Conservation (phyloP, 1,284 basidiomycete species). For the Puccinia brachypodii region DNA sequence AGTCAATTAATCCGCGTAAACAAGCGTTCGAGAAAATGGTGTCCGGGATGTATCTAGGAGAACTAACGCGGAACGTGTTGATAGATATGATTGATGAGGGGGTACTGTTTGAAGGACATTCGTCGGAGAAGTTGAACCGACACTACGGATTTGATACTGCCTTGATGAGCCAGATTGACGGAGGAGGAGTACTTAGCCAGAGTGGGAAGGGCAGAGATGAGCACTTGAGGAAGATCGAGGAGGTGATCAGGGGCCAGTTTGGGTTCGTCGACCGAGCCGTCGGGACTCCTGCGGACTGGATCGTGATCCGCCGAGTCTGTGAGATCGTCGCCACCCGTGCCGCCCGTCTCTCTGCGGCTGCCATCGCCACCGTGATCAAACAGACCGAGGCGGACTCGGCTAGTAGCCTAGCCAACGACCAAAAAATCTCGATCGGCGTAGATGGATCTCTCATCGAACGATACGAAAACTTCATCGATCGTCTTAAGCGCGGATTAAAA, state of each 20-base stretch:
- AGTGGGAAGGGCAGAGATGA: slow-evolving; percentile 48
- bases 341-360: slow-evolving; percentile 77
- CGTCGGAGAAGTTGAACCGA: slow-evolving; percentile 71
- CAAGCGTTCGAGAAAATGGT: slow-evolving; percentile 99
- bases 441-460: slow-evolving; percentile 90
- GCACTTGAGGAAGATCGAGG: slow-evolving; percentile 62
- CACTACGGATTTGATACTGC: slow-evolving; percentile 94
- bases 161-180: slow-evolving; percentile 82
- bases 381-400: slow-evolving; percentile 68
- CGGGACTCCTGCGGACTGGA: slow-evolving; percentile 61
- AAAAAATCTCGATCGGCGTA: slow-evolving; percentile 67
- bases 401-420: slow-evolving; percentile 62
- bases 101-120: slow-evolving; percentile 74
- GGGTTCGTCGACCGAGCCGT: background rate
- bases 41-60: slow-evolving; percentile 95
- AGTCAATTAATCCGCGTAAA: slow-evolving; percentile 87
- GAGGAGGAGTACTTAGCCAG: slow-evolving; percentile 13
- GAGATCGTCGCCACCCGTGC: slow-evolving; percentile 77
- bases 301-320: slow-evolving; percentile 78
- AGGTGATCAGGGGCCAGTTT: slow-evolving; percentile 65
- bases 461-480: slow-evolving; percentile 78
- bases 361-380: slow-evolving; percentile 78
- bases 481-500: slow-evolving; percentile 72
- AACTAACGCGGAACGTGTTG: slow-evolving; percentile 82
- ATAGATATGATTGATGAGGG: slow-evolving; percentile 77